A percentile compares a stretch with the other conserved stretches of the same genome.
These are phyloP conservation scores for Calocybe cyanea DNA, from an alignment of 768 basidiomycete species.

Conservation along the genomic window DNA sequence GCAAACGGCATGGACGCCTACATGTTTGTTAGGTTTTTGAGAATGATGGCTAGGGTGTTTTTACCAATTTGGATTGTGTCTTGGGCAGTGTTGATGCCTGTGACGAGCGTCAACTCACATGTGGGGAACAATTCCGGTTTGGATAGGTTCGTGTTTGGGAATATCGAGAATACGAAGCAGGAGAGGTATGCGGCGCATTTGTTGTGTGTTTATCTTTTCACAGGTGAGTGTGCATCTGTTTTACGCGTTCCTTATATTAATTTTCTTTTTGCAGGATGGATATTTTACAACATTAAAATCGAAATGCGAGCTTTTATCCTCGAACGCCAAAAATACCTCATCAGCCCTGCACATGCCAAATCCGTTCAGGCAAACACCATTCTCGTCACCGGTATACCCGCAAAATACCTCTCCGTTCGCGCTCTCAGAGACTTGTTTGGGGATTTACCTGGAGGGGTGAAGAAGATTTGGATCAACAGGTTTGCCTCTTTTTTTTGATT, in stretches of 20 bases:
- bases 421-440: slow-evolving; percentile 68
- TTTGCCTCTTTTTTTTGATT: slow-evolving; percentile 22
- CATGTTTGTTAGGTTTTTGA: slow-evolving; percentile 86
- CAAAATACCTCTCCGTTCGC: slow-evolving; percentile 66
- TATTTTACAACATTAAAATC: slow-evolving; percentile 72
- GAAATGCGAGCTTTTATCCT: slow-evolving; percentile 83
- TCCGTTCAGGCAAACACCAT: slow-evolving; percentile 88
- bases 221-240: slow-evolving; percentile 46
- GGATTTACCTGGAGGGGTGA: slow-evolving; percentile 87
- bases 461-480: slow-evolving; percentile 90
- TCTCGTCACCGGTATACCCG: slow-evolving; percentile 86
- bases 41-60: slow-evolving; percentile 79
- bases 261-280: slow-evolving; percentile 64
- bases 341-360: slow-evolving; percentile 66
- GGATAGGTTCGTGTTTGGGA: slow-evolving; percentile 78
- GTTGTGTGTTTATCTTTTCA: slow-evolving; percentile 72
- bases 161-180: slow-evolving; percentile 49
- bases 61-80: slow-evolving; percentile 90
- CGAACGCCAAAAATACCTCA: slow-evolving; percentile 78
- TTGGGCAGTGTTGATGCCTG: slow-evolving; percentile 82
- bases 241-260: not conserved
- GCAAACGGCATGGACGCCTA: slow-evolving; percentile 89
- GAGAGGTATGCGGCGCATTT: slow-evolving; percentile 75
- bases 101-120: slow-evolving; percentile 53
- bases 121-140: slow-evolving; percentile 50